Conservation (phyloP, 2,329 filamentous ascomycete genomes). For the Mycosphaerella arachidis region DNA sequence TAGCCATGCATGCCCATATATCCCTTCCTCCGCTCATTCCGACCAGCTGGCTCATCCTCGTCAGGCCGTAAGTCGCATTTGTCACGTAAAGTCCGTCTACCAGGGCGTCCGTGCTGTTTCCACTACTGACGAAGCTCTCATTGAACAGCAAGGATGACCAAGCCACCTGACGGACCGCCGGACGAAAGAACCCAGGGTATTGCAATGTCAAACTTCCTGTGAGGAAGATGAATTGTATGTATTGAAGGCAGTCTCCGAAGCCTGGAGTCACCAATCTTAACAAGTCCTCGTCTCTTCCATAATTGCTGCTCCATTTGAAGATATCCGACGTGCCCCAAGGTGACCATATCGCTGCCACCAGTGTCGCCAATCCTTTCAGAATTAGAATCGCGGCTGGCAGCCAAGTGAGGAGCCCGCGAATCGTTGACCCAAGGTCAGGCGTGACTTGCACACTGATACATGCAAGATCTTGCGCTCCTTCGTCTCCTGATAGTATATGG, state of each 20-base stretch:
- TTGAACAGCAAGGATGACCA: conserved; percentile 96
- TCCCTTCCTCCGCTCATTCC: conserved; percentile 73
- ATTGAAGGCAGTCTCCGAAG: conserved; percentile 94
- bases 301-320: conserved; percentile 97
- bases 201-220: conserved; percentile 81
- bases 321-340: conserved; percentile 90
- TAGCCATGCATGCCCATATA: conserved; percentile 89
- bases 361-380: conserved; percentile 74
- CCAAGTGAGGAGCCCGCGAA: conserved; percentile 68
- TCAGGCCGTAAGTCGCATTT: conserved; percentile 73
- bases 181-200: conserved; percentile 93
- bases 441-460: conserved; percentile 82
- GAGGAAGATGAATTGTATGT: conserved; percentile 87
- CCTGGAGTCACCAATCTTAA: conserved; percentile 89
- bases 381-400: conserved; percentile 74
- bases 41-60: conserved; percentile 72
- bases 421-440: conserved; percentile 67
- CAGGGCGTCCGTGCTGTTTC: conserved; percentile 61
- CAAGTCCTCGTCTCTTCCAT: conserved; percentile 87
- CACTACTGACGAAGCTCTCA: conserved; percentile 72
- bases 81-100: conserved; percentile 83
- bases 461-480: conserved; percentile 58
- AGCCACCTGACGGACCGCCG: conserved; percentile 76
- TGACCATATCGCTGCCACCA: conserved; percentile 80
- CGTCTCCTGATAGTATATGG: conserved; percentile 70